Percentiles rank a stretch among this genome's conserved stretches.
These are phyloP conservation scores for Pachysandra terminalis DNA, from an alignment of 164 flowering plant species.

Conservation along the genomic window DNA sequence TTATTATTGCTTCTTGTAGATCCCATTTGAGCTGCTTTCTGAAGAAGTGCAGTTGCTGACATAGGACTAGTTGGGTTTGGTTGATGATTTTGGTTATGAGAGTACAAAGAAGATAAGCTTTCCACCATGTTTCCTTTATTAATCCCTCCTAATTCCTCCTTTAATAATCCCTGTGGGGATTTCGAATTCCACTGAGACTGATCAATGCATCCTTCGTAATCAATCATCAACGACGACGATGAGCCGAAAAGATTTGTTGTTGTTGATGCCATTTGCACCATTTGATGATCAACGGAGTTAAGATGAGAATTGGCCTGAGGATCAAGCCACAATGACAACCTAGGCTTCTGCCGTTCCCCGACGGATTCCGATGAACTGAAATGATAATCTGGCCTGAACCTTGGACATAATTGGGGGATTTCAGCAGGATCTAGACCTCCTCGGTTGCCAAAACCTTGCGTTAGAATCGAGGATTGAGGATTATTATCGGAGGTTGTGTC, in stretches of 20 bases:
- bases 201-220: constrained; percentile 12
- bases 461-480: constrained; percentile 2
- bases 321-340: constrained; percentile 43
- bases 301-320: constrained; percentile 29
- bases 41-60: constrained; percentile 73
- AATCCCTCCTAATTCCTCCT: constrained; percentile 23
- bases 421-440: constrained; percentile 1
- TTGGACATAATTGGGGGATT: constrained; percentile 14
- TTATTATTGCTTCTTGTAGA: constrained; percentile 47
- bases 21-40: constrained; percentile 81
- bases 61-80: constrained; percentile 27
- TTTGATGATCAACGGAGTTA: too few relatives aligned
- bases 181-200: not conserved
- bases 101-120: constrained; percentile 20
- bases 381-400: not conserved
- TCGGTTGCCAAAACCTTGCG: constrained; percentile 6
- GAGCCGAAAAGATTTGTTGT: constrained; percentile 30
- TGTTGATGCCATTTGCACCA: constrained; percentile 22
- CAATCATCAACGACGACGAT: constrained; percentile 4
- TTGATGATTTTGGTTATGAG: constrained; percentile 9
- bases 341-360: constrained; percentile 19
- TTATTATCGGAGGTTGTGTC: constrained; percentile 4
- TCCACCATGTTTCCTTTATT: constrained; percentile 18
- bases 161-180: constrained; percentile 14
- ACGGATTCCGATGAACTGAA: not conserved